Base-by-base conservation (phyloP, 2,329 filamentous ascomycete genomes). In the Xylogone sp. region DNA sequence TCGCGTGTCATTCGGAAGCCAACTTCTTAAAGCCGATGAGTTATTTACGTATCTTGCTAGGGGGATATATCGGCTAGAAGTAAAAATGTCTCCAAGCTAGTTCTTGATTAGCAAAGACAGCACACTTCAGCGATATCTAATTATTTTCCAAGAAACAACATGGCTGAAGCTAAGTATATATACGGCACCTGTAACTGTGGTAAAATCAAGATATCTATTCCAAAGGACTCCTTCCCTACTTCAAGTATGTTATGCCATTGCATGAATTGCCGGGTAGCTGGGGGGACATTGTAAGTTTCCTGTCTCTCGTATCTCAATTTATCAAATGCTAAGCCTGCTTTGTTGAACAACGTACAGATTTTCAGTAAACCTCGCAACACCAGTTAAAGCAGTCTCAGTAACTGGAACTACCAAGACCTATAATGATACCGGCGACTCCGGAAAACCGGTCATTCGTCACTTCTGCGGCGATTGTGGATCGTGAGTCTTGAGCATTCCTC, bases 401-500 rank as follows among this genome's bases (percentile, higher is more conserved):
- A 21, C 22, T 63, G 81, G 80, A 24, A 72, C 64, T 3, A 73
- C 78, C 16, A 84, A 83, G 65, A 63, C 67, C 18, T 70, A 74
- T 61, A 63, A 71, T 50, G 76, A 75, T 60, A 73, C 57, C 16
- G 78, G 75, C 27, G 78, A 82, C 58, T 72, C 69, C 12, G 81
- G 81, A 20, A 78, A 78, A 44, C 66, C 65, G 2, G 74, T 85
- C 55, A 79, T 73, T 3, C 76, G 74, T 46, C 66, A 76, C 65
- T 84, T 85, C 69, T 85, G 82, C 59, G 73, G 71, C 24, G 75
- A 82, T 55, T 85, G 81, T 56, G 82, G 82, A 31, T 31, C 27
- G 27, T 31, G 27, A 31, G 27, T 31, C 13, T 31, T n/a, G n/a
- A n/a, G n/a, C n/a, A n/a, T n/a, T n/a, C n/a, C n/a, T n/a, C n/a